phyloP scores from a whole-genome alignment of 495 filamentous ascomycete genomes.

The Rhizodiscina lignyota region DNA sequence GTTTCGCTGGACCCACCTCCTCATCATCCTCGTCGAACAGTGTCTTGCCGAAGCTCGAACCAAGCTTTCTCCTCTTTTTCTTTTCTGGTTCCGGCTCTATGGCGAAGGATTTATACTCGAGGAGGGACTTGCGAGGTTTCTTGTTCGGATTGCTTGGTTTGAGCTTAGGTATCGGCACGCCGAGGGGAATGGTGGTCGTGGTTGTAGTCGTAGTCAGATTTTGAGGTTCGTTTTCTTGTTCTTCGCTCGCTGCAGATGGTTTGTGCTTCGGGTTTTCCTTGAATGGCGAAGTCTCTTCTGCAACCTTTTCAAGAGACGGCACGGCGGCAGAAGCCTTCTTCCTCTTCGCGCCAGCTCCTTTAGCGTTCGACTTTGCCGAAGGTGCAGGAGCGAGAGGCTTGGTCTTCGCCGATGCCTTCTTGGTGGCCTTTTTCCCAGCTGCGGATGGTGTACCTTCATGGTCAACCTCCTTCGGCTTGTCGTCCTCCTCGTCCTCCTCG shows the following conservation, averaged over 20 bases:
- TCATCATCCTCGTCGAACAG: slow-evolving; percentile 65
- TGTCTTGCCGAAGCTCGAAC: slow-evolving; percentile 39
- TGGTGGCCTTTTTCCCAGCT: slow-evolving; percentile 10
- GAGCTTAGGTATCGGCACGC: slow-evolving; percentile 7
- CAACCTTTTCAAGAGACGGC: slow-evolving; percentile 30
- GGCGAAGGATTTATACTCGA: slow-evolving; percentile 21
- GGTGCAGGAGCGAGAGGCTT: slow-evolving; percentile 14
- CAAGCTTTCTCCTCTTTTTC: slow-evolving; percentile 60
- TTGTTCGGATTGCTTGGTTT: slow-evolving; percentile 8
- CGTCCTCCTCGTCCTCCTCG: slow-evolving; percentile 11
- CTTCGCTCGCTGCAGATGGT: slow-evolving; percentile 9
- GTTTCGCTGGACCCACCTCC: slow-evolving; percentile 27
- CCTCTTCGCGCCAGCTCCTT: slow-evolving; percentile 21
- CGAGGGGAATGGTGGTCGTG: no score
- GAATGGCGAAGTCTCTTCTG: slow-evolving; percentile 27
- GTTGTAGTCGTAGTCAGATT: no score
- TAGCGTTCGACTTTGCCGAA: slow-evolving; percentile 13
- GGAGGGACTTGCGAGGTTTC: slow-evolving; percentile 21
- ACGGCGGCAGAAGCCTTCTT: slow-evolving; percentile 22
- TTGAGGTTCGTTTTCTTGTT: slow-evolving; percentile 11
- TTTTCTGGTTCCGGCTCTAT: slow-evolving; percentile 32
- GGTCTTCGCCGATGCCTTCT: slow-evolving; percentile 12
- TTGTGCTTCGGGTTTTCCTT: slow-evolving; percentile 7
- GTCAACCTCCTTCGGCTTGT: slow-evolving; percentile 4
- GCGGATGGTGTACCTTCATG: slow-evolving; percentile 13